A percentile compares a stretch with the other conserved stretches of the same genome.
These are phyloP conservation scores for Coemansia sp. DNA, from an alignment of 192 early-diverging fungal species.

Conservation along the genomic window DNA sequence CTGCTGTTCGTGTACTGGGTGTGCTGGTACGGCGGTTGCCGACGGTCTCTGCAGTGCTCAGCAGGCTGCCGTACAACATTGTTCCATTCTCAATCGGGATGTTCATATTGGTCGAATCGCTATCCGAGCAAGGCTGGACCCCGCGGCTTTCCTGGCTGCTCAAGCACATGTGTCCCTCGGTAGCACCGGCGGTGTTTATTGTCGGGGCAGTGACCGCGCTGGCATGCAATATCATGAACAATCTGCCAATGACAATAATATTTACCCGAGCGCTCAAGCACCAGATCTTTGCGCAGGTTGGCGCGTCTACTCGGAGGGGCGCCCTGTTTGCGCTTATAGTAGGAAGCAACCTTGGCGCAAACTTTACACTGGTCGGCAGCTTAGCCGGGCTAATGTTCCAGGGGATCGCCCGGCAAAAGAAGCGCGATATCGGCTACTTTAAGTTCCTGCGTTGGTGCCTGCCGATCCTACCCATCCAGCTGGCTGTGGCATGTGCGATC, in stretches of 20 bases:
- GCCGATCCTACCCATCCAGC: conserved; percentile 30
- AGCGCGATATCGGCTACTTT: conserved; percentile 34
- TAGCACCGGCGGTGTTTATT: conserved; percentile 61
- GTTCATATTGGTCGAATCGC: conserved; percentile 82
- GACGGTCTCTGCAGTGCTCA: conserved; percentile 52
- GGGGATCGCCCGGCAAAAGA: conserved; percentile 26
- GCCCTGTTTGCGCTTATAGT: conserved; percentile 72
- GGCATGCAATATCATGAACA: conserved; percentile 77
- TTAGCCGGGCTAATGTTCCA: conserved; percentile 69
- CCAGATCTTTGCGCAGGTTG: conserved; percentile 56
- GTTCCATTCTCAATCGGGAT: conserved; percentile 80
- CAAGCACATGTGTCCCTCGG: conserved; percentile 54
- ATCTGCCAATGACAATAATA: conserved; percentile 84
- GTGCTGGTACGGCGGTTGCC: conserved; percentile 41
- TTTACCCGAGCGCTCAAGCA: conserved; percentile 72
- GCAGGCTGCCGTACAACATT: conserved; percentile 74
- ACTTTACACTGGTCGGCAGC: conserved; percentile 69
- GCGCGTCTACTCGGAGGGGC: conserved; percentile 47
- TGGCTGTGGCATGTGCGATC: conserved; percentile 31
- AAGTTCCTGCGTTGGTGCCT: conserved; percentile 34
- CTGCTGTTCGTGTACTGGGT: not conserved
- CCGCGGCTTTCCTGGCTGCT: conserved; percentile 63
- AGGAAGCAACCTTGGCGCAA: conserved; percentile 83
- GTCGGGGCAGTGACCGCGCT: conserved; percentile 64
- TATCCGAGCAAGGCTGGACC: conserved; percentile 68